Percentiles rank a stretch among this genome's conserved stretches.
Evolutionary conservation across 257 asterid species (phyloP).

Genomic region (Plectranthus barbatus): DNA sequence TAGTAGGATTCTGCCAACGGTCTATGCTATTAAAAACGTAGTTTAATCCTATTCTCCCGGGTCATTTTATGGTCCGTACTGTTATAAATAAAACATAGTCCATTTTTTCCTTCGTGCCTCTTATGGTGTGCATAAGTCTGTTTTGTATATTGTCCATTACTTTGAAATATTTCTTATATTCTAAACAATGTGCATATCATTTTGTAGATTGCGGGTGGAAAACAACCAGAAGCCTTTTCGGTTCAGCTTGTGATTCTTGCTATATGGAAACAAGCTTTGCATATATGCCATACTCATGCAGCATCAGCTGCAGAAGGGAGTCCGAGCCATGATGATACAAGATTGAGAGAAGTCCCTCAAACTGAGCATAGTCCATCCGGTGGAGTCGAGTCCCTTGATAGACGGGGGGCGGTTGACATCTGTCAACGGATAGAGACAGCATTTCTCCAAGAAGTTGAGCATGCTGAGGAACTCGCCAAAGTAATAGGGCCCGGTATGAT

Average conservation of each 20-base stretch:
- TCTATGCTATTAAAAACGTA: no score
- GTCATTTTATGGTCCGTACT: no score
- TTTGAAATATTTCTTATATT: no score
- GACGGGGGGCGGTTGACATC: slow-evolving; percentile 31
- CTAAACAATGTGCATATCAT: slow-evolving; percentile 8
- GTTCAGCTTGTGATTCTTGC: slow-evolving; percentile 85
- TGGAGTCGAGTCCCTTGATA: slow-evolving; percentile 23
- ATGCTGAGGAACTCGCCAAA: slow-evolving; percentile 77
- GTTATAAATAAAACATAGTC: no score
- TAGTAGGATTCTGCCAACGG: no score
- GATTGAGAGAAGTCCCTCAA: slow-evolving; percentile 31
- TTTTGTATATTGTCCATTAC: no score
- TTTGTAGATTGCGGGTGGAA: slow-evolving; percentile 51
- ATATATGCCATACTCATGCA: slow-evolving; percentile 73
- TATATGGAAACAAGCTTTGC: slow-evolving; percentile 92
- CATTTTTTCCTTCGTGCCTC: no score
- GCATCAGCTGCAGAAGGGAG: slow-evolving; percentile 72
- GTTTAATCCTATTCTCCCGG: no score
- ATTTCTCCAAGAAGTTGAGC: slow-evolving; percentile 75
- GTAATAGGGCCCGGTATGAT: slow-evolving; percentile 59
- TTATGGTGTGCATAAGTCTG: no score
- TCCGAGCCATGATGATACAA: slow-evolving; percentile 36
- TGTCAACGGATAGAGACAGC: slow-evolving; percentile 53
- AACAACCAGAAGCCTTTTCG: slow-evolving; percentile 78
- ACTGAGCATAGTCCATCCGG: slow-evolving; percentile 25